Conservation (phyloP, 129 eudicot genomes). For the Cynara cardunculus region DNA sequence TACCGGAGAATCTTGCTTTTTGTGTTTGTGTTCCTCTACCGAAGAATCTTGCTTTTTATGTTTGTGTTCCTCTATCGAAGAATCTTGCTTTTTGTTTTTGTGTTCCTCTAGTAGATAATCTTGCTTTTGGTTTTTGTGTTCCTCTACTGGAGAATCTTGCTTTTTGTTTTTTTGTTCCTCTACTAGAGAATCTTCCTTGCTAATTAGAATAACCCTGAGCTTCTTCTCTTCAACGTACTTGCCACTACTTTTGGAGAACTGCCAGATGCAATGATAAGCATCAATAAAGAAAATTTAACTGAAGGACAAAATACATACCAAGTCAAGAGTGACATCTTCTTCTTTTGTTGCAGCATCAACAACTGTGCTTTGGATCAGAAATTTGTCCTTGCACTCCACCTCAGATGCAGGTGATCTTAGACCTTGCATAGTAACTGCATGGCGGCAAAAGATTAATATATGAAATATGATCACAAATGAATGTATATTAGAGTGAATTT, state of each 20-base stretch:
- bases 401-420: constrained; percentile 55
- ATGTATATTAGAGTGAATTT: neutral
- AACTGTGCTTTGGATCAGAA: constrained; percentile 67
- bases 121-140: neutral
- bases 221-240: constrained; percentile 68
- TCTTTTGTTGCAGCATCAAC: constrained; percentile 56
- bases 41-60: constrained; percentile 18
- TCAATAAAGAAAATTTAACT: neutral
- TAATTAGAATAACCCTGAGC: constrained; percentile 55
- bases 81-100: constrained; percentile 46
- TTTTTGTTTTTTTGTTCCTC: constrained; percentile 13
- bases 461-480: neutral
- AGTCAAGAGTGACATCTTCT: constrained; percentile 52
- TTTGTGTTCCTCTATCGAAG: neutral
- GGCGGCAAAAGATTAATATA: neutral
- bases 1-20: constrained; percentile 32
- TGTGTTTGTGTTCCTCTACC: constrained; percentile 26
- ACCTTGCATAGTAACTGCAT: constrained; percentile 77
- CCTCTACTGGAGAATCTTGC: neutral
- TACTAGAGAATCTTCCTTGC: constrained; percentile 29
- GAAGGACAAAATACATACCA: constrained; percentile 39
- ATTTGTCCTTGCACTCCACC: constrained; percentile 78
- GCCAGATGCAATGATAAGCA: constrained; percentile 32
- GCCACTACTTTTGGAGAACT: constrained; percentile 58
- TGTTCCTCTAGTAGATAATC: constrained; percentile 24